Base-by-base conservation (phyloP, 352 stramenopile genomes). In the Phytophthora idaei region DNA sequence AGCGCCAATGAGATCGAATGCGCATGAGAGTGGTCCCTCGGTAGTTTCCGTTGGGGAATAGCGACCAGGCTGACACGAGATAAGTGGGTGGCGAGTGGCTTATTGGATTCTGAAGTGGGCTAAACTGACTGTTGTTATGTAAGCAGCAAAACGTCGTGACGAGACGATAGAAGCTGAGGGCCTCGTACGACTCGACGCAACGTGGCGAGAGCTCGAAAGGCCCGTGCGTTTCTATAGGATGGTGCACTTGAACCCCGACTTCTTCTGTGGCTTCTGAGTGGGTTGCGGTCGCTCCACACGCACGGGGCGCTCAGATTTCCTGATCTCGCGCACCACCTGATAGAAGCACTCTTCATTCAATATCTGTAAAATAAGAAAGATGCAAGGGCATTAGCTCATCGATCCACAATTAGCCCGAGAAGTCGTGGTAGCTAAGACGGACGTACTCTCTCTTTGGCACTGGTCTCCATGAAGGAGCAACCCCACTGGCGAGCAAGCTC, bases 291-390 rank as follows among this genome's bases (percentile, higher is more conserved):
- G 77, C 55, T 77, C 74, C 67, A 80, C 73, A 62, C 74, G 74
- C 50, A 64, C 73, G 21, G 88, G 84, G 34, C 81, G 81, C 67
- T 96, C 88, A 2, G 81, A 74, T 76, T 89, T 91, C 57, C 88
- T 83, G 69, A 96, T 96, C 68, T 92, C 88, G 41, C 88, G 88
- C 52, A 96, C 86, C 54, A 96, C 88, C 57, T 96, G 78, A 78
- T 93, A 96, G 70, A 96, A 96, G 61, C 88, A 96, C 62, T 96
- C 88, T 67, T 96, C 88, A 65, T 96, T 95, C 53, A 89, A 85
- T 90, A 94, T 92, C 82, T 92, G 21, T 21, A 21, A 21, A 21
- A 29, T 9, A 57, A 21, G 4, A 48, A 17, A 48, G 9, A 27
- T 11, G 36, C 15, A 28, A 37, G 37, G 53, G 5, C 15, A 51